phyloP scores from a whole-genome alignment of 768 basidiomycete genomes.

The Leccinum truebloodii region DNA sequence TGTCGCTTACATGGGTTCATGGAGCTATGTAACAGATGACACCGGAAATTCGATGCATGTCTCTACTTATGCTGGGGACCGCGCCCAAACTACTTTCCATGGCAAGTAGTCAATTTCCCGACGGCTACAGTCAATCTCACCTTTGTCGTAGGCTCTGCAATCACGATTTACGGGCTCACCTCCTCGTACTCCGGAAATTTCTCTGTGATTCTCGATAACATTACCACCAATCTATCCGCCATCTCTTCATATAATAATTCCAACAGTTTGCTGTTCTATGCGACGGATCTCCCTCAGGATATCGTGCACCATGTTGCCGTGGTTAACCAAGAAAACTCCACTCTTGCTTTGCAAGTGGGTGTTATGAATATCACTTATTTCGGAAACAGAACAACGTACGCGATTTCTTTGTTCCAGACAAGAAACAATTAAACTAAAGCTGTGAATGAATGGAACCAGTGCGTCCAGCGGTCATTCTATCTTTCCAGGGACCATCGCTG shows the following conservation, averaged over 20 bases:
- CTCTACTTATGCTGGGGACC: conserved; percentile 46
- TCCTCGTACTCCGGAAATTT: conserved; percentile 60
- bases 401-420: conserved; percentile 3
- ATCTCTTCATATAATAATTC: conserved; percentile 53
- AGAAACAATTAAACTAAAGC: background rate
- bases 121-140: background rate
- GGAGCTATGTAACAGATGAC: conserved; percentile 45
- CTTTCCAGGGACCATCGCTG: conserved; percentile 63
- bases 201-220: conserved; percentile 55
- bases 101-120: conserved; percentile 38
- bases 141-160: conserved; percentile 52
- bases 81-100: conserved; percentile 42
- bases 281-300: conserved; percentile 55
- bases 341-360: conserved; percentile 48
- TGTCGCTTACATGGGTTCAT: conserved; percentile 55
- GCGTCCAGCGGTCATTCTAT: conserved; percentile 27
- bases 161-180: conserved; percentile 60
- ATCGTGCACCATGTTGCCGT: conserved; percentile 52
- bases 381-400: conserved; percentile 36
- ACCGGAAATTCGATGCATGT: conserved; percentile 32
- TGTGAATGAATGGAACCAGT: conserved; percentile 22
- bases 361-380: conserved; percentile 52
- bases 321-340: conserved; percentile 54
- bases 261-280: conserved; percentile 61
- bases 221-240: conserved; percentile 48